These are phyloP conservation scores for Boletus reticulatus DNA, from an alignment of 768 basidiomycete genomes.

Conservation along the genomic window DNA sequence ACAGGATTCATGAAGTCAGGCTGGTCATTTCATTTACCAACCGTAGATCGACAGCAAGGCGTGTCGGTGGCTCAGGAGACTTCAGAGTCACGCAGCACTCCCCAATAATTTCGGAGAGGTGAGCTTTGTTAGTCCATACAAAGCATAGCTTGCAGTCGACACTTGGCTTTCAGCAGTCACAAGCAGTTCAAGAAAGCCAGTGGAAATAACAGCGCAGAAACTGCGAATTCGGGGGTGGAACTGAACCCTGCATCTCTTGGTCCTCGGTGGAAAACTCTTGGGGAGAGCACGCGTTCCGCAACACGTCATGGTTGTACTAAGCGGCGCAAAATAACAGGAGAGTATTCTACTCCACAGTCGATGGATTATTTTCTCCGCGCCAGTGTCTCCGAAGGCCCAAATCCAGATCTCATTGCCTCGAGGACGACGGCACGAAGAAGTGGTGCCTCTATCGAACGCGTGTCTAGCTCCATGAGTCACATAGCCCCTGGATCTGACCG, in stretches of 20 bases:
- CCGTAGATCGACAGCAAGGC: slow-evolving; percentile 3
- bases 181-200: background rate
- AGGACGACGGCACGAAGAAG: slow-evolving; percentile 1
- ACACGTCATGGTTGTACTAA: background rate
- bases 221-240: background rate
- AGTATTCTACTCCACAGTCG: background rate
- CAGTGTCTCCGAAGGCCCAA: background rate
- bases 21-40: slow-evolving; percentile 5
- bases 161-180: slow-evolving; percentile 3
- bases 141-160: background rate
- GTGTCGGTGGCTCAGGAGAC: background rate
- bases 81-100: background rate
- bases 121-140: background rate
- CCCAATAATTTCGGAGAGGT: slow-evolving; percentile 4
- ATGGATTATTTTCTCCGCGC: background rate
- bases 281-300: background rate
- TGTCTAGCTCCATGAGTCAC: slow-evolving; percentile 10
- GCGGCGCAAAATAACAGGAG: slow-evolving; percentile 2
- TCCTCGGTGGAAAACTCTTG: background rate
- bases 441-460: background rate
- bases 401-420: background rate
- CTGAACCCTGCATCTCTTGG: background rate
- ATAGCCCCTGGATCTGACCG: background rate
- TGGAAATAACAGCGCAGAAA: background rate
- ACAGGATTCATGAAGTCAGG: background rate